Percentiles rank a stretch among this genome's conserved stretches.
These are phyloP conservation scores for Datura wrightii DNA, from an alignment of 257 asterid species.

Conservation along the genomic window DNA sequence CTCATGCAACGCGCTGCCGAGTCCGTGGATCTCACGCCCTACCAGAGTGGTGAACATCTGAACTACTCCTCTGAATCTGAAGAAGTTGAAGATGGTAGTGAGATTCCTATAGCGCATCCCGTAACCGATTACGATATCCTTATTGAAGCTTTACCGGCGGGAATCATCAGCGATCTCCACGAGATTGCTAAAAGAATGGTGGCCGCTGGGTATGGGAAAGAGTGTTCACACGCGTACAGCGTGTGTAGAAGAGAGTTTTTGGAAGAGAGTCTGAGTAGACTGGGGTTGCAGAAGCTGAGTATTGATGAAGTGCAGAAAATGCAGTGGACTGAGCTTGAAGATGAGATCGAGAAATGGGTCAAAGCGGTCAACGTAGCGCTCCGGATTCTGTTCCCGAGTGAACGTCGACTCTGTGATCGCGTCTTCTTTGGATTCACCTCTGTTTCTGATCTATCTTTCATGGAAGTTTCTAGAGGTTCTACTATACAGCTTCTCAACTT, in stretches of 20 bases:
- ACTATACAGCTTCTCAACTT: slow-evolving; percentile 84
- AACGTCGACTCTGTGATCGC: slow-evolving; percentile 88
- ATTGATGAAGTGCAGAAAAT: slow-evolving; percentile 85
- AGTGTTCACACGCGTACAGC: slow-evolving; percentile 90
- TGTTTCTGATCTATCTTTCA: slow-evolving; percentile 81
- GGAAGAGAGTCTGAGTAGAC: slow-evolving; percentile 91
- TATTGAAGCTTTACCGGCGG: slow-evolving; percentile 85
- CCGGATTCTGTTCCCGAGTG: slow-evolving; percentile 85
- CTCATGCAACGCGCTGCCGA: slow-evolving; percentile 76
- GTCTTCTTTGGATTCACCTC: slow-evolving; percentile 68
- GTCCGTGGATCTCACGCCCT: slow-evolving; percentile 57
- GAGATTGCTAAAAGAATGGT: slow-evolving; percentile 92
- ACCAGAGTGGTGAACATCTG: slow-evolving; percentile 41
- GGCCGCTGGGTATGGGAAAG: slow-evolving; percentile 87
- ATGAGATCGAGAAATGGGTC: slow-evolving; percentile 92
- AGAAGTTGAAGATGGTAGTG: slow-evolving; percentile 57
- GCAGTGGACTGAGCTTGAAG: slow-evolving; percentile 89
- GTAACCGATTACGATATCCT: slow-evolving; percentile 73
- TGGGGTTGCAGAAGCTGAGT: slow-evolving; percentile 85
- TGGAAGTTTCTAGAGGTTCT: slow-evolving; percentile 94
- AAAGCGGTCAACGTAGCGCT: slow-evolving; percentile 78
- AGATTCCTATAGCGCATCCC: slow-evolving; percentile 88
- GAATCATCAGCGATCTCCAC: slow-evolving; percentile 72
- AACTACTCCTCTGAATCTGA: slow-evolving; percentile 61
- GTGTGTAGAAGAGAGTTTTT: slow-evolving; percentile 78